Evolutionary conservation across 495 filamentous ascomycete genomes (phyloP).

Genomic region (Podospora pseudopauciseta): DNA sequence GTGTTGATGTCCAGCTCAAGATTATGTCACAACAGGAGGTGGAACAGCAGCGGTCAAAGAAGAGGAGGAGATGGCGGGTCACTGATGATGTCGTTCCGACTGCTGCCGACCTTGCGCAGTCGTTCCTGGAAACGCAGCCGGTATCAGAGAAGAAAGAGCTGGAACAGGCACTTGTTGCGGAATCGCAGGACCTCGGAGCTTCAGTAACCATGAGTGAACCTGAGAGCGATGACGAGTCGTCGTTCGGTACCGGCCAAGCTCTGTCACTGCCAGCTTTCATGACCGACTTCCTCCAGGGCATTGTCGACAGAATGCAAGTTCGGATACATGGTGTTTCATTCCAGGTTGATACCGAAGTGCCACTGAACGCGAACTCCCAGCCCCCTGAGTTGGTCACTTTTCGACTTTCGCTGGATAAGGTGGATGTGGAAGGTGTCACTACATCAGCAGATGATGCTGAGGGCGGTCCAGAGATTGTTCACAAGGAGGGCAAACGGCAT

Average conservation of each 20-base stretch:
- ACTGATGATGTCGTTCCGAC: constrained; percentile 59
- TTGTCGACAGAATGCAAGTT: constrained; percentile 74
- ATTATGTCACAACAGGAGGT: constrained; percentile 37
- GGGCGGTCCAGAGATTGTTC: constrained; percentile 28
- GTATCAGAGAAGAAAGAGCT: constrained; percentile 68
- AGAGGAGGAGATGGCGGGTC: constrained; percentile 20
- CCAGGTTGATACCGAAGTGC: constrained; percentile 60
- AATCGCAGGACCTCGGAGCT: constrained; percentile 60
- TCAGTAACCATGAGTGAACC: constrained; percentile 54
- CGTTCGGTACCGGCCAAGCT: constrained; percentile 67
- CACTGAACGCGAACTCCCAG: constrained; percentile 54
- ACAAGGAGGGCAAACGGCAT: constrained; percentile 61
- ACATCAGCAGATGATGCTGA: constrained; percentile 29
- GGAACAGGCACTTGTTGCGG: constrained; percentile 66
- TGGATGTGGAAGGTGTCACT: constrained; percentile 65
- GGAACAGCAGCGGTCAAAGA: constrained; percentile 30
- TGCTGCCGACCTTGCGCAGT: constrained; percentile 78
- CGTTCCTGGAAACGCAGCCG: constrained; percentile 81
- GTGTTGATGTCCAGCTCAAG: constrained; percentile 65
- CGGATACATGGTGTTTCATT: constrained; percentile 56
- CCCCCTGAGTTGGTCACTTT: constrained; percentile 56
- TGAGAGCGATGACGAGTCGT: constrained; percentile 61
- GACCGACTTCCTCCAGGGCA: constrained; percentile 75
- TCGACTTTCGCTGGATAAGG: constrained; percentile 60
- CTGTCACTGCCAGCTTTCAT: constrained; percentile 78